phyloP scores from a whole-genome alignment of 75 land plant genomes.

The Cunninghamia lanceolata region DNA sequence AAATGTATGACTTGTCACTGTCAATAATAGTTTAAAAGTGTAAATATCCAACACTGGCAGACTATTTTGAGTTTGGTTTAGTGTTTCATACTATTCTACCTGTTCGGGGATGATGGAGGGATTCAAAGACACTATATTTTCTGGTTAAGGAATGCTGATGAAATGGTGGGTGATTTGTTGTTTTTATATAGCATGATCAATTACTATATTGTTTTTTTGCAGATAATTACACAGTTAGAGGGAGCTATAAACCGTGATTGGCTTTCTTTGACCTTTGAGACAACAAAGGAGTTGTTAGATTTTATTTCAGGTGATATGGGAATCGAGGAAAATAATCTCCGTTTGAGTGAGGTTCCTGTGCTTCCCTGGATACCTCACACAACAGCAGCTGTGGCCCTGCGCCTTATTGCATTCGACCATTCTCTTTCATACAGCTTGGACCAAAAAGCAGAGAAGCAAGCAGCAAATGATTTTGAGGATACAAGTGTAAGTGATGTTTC shows the following conservation, averaged over 20 bases:
- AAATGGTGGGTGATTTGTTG: not conserved
- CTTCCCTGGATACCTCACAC: constrained; percentile 92
- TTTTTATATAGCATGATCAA: not conserved
- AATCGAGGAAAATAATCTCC: constrained; percentile 10
- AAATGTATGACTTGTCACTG: not conserved
- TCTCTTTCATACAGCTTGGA: constrained; percentile 56
- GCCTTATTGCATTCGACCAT: constrained; percentile 74
- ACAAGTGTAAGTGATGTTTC: constrained; percentile 33
- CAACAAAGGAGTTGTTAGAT: constrained; percentile 59
- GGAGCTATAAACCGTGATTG: constrained; percentile 58
- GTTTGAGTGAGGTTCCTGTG: constrained; percentile 29
- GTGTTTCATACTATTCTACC: not conserved
- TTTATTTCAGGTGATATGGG: constrained; percentile 5
- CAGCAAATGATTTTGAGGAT: constrained; percentile 41
- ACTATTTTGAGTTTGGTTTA: not conserved
- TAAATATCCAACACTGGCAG: not conserved
- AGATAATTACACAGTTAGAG: constrained; percentile 73
- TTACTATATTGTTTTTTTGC: constrained; percentile 14
- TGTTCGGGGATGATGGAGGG: not conserved
- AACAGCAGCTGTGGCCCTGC: constrained; percentile 85
- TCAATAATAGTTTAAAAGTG: not conserved
- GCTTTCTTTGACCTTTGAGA: constrained; percentile 64
- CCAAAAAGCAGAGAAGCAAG: constrained; percentile 48
- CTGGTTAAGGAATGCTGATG: not conserved
- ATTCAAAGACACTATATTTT: not conserved